phyloP scores from a whole-genome alignment of 768 basidiomycete genomes.

The Termitomyces sp. region DNA sequence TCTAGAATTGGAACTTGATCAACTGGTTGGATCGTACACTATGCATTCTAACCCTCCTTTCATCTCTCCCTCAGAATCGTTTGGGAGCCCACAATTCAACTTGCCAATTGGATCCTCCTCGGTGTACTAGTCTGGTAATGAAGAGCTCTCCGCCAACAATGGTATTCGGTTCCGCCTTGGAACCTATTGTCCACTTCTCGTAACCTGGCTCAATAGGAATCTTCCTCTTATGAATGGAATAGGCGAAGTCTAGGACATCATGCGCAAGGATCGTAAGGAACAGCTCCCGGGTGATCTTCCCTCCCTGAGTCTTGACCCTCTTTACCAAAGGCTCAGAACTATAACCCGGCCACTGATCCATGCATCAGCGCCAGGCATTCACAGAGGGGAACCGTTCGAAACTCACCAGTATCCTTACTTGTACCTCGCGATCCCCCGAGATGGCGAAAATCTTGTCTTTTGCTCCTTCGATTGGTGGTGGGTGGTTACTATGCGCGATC shows the following conservation, averaged over 20 bases:
- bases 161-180: slow-evolving; percentile 13
- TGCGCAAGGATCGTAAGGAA: slow-evolving; percentile 25
- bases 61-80: not conserved
- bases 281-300: slow-evolving; percentile 23
- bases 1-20: not conserved
- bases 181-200: slow-evolving; percentile 30
- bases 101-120: slow-evolving; percentile 37
- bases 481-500: slow-evolving; percentile 12
- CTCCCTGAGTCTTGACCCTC: slow-evolving; percentile 27
- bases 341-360: slow-evolving; percentile 45
- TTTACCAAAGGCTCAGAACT: slow-evolving; percentile 28
- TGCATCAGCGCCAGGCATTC: not conserved
- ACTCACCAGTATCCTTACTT: slow-evolving; percentile 29
- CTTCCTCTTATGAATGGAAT: slow-evolving; percentile 19
- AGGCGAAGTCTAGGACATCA: slow-evolving; percentile 24
- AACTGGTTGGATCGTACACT: not conserved
- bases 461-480: slow-evolving; percentile 14
- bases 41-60: not conserved
- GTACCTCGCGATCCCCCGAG: slow-evolving; percentile 23
- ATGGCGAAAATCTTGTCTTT: slow-evolving; percentile 16
- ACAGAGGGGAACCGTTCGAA: not conserved
- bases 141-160: slow-evolving; percentile 25
- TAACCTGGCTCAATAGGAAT: slow-evolving; percentile 27
- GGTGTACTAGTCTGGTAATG: slow-evolving; percentile 33
- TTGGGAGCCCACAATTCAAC: slow-evolving; percentile 31